These are phyloP conservation scores for Auricularia cornea DNA, from an alignment of 768 basidiomycete species.

Conservation along the genomic window DNA sequence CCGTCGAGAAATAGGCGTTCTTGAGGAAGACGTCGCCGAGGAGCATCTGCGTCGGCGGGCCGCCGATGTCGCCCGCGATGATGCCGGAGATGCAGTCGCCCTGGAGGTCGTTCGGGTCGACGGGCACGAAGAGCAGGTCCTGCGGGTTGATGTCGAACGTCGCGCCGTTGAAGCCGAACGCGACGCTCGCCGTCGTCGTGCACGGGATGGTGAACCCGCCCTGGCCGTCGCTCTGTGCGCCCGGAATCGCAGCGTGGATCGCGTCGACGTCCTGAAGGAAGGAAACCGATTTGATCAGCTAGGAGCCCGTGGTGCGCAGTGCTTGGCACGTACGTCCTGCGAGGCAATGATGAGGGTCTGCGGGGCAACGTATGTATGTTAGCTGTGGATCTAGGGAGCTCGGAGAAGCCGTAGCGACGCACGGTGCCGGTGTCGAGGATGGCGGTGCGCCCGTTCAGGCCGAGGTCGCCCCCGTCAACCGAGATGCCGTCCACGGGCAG, in stretches of 20 bases:
- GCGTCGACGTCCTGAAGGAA: constrained; percentile 38
- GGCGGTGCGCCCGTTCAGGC: constrained; percentile 48
- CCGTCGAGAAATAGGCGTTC: constrained; percentile 50
- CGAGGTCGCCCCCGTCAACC: constrained; percentile 39
- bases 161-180: constrained; percentile 50
- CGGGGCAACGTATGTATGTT: constrained; percentile 14
- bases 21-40: constrained; percentile 34
- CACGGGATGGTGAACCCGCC: constrained; percentile 59
- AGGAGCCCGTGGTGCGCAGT: constrained; percentile 32
- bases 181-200: constrained; percentile 41
- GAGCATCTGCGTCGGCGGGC: constrained; percentile 51
- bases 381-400: background rate
- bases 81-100: constrained; percentile 71
- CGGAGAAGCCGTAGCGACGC: background rate
- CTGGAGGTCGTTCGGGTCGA: constrained; percentile 38
- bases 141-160: constrained; percentile 55
- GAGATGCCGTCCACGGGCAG: constrained; percentile 48
- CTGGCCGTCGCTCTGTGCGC: constrained; percentile 41
- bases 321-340: background rate
- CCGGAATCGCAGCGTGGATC: constrained; percentile 49
- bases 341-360: constrained; percentile 21
- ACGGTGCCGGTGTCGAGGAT: constrained; percentile 38
- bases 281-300: background rate
- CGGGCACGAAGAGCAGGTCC: constrained; percentile 54
- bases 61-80: constrained; percentile 50